A percentile compares a stretch with the other conserved stretches of the same genome.
phyloP scores from a whole-genome alignment of 202 grass and related monocot genomes.

The Panicum hallii region DNA sequence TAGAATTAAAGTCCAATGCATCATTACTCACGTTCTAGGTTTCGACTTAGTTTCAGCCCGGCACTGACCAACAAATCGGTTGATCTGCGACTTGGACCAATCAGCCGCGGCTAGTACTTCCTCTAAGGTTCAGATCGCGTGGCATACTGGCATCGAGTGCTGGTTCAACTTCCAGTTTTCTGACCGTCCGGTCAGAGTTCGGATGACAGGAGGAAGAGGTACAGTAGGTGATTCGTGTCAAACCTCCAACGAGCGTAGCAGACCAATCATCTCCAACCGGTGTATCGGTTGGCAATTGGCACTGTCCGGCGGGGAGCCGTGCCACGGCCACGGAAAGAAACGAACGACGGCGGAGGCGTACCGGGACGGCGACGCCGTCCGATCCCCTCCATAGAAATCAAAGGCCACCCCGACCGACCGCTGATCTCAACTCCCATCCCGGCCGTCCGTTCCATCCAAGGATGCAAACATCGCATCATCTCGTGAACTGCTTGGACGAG shows the following conservation, averaged over 20 bases:
- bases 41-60: not conserved
- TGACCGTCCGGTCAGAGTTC: too few relatives aligned
- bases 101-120: not conserved
- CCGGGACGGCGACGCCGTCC: not conserved
- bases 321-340: not conserved
- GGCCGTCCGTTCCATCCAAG: too few relatives aligned
- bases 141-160: too few relatives aligned
- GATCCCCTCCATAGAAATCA: too few relatives aligned
- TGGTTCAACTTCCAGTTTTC: too few relatives aligned
- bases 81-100: not conserved
- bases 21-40: too few relatives aligned
- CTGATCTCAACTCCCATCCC: too few relatives aligned
- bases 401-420: too few relatives aligned
- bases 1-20: too few relatives aligned
- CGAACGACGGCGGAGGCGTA: not conserved
- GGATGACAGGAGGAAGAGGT: too few relatives aligned
- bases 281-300: not conserved
- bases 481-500: too few relatives aligned
- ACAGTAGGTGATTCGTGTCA: not conserved
- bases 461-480: too few relatives aligned
- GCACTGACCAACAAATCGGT: not conserved
- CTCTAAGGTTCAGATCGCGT: not conserved
- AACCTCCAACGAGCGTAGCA: not conserved
- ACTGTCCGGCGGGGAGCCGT: not conserved
- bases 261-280: not conserved